phyloP scores from a whole-genome alignment of 495 filamentous ascomycete genomes.

The Bryoglossum gracile region DNA sequence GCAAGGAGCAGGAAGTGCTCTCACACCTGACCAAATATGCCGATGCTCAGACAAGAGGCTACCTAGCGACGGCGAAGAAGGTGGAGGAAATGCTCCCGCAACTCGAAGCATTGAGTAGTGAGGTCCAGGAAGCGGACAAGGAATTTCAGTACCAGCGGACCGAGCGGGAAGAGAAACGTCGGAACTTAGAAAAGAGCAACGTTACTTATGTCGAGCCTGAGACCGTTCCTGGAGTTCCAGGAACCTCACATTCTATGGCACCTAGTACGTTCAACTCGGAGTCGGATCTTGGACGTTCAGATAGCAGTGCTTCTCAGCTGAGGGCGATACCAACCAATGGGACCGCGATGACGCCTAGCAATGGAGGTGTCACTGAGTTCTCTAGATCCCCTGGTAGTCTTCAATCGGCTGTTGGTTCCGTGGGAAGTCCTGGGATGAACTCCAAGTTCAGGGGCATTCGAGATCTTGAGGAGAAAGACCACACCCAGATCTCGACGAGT shows the following conservation, averaged over 20 bases:
- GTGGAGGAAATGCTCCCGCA: slow-evolving; percentile 85
- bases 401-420: slow-evolving; percentile 27
- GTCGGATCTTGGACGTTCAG: slow-evolving; percentile 58
- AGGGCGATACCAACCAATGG: slow-evolving; percentile 21
- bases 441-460: slow-evolving; percentile 80
- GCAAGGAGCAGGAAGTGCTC: slow-evolving; percentile 95
- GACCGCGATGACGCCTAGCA: slow-evolving; percentile 31
- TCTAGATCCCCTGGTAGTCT: slow-evolving; percentile 32
- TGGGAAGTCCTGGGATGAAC: slow-evolving; percentile 24
- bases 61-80: slow-evolving; percentile 74
- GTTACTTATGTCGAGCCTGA: slow-evolving; percentile 76
- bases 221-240: slow-evolving; percentile 18
- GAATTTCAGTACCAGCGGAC: slow-evolving; percentile 90
- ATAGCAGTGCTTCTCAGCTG: slow-evolving; percentile 64
- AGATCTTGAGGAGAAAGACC: slow-evolving; percentile 78
- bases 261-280: slow-evolving; percentile 38
- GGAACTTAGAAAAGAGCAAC: slow-evolving; percentile 81
- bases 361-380: slow-evolving; percentile 25
- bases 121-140: slow-evolving; percentile 88
- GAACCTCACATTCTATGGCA: slow-evolving; percentile 4
- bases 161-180: slow-evolving; percentile 87
- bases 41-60: slow-evolving; percentile 79
- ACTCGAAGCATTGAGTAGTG: slow-evolving; percentile 80
- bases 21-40: slow-evolving; percentile 95
- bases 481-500: slow-evolving; percentile 34